These are phyloP conservation scores for Populus hybrid DNA, from an alignment of 441 rosid species.

Conservation along the genomic window DNA sequence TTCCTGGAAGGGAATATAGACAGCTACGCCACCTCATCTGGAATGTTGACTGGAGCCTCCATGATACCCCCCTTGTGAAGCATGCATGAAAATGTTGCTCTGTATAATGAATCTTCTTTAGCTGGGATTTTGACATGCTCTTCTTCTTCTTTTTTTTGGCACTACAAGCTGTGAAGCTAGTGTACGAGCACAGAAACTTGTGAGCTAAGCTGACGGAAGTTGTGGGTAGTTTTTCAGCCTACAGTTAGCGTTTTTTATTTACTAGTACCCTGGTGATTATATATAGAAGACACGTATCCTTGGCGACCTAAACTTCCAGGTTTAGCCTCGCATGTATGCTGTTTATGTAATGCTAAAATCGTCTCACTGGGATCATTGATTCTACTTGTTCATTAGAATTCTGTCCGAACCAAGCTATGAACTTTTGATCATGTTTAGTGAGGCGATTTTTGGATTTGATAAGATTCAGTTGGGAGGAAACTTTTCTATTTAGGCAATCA, in stretches of 20 bases:
- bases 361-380: background rate
- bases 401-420: background rate
- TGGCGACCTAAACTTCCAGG: background rate
- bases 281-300: slow-evolving; percentile 11
- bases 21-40: slow-evolving; percentile 27
- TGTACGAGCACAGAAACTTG: slow-evolving; percentile 10
- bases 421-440: background rate
- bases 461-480: background rate
- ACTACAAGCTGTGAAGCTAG: background rate
- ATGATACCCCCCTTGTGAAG: slow-evolving; percentile 18
- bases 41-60: slow-evolving; percentile 21
- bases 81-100: background rate
- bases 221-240: slow-evolving; percentile 3
- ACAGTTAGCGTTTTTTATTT: slow-evolving; percentile 5
- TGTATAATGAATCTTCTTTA: background rate
- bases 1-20: slow-evolving; percentile 63
- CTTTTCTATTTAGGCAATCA: background rate
- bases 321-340: background rate
- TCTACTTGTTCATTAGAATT: background rate
- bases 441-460: background rate
- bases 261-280: slow-evolving; percentile 3
- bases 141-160: background rate
- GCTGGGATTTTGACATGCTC: slow-evolving; percentile 13
- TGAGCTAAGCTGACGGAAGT: background rate
- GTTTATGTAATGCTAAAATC: background rate